These are phyloP conservation scores for Termitomyces sp. DNA, from an alignment of 768 basidiomycete genomes.

Conservation along the genomic window DNA sequence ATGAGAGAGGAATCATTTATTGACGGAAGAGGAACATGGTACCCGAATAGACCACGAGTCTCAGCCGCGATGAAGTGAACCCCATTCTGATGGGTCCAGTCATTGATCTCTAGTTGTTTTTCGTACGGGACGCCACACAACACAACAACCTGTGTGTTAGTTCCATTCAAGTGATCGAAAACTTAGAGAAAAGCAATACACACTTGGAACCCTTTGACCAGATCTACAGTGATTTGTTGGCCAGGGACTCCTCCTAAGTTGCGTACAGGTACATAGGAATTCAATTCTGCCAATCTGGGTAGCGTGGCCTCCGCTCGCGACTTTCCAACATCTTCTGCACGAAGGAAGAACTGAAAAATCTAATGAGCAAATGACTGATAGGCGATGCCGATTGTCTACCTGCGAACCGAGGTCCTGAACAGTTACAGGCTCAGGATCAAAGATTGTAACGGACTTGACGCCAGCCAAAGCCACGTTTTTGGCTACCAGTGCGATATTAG, in stretches of 20 bases:
- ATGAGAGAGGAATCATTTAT: background rate
- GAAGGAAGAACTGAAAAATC: conserved; percentile 80
- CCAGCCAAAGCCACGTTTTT: conserved; percentile 96
- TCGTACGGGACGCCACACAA: conserved; percentile 72
- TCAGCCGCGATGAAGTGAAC: conserved; percentile 91
- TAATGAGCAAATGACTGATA: conserved; percentile 11
- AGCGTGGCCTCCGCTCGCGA: conserved; percentile 82
- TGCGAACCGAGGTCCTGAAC: conserved; percentile 93
- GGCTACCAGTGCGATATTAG: conserved; percentile 41
- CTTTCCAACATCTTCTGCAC: conserved; percentile 82
- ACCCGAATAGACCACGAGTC: conserved; percentile 95
- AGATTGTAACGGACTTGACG: conserved; percentile 95
- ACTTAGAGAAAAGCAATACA: conserved; percentile 15
- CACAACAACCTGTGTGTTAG: conserved; percentile 71
- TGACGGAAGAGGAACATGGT: conserved; percentile 14
- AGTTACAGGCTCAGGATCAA: conserved; percentile 85
- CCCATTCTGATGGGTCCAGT: conserved; percentile 88
- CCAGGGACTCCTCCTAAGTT: conserved; percentile 77
- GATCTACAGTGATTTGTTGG: conserved; percentile 73
- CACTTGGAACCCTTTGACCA: conserved; percentile 88
- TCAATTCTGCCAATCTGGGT: conserved; percentile 90
- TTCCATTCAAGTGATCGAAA: background rate
- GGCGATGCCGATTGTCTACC: conserved; percentile 37
- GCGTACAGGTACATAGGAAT: conserved; percentile 92
- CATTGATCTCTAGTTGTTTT: conserved; percentile 93